These are phyloP conservation scores for Vanrija humicola DNA, from an alignment of 1,284 basidiomycete species.

Conservation along the genomic window DNA sequence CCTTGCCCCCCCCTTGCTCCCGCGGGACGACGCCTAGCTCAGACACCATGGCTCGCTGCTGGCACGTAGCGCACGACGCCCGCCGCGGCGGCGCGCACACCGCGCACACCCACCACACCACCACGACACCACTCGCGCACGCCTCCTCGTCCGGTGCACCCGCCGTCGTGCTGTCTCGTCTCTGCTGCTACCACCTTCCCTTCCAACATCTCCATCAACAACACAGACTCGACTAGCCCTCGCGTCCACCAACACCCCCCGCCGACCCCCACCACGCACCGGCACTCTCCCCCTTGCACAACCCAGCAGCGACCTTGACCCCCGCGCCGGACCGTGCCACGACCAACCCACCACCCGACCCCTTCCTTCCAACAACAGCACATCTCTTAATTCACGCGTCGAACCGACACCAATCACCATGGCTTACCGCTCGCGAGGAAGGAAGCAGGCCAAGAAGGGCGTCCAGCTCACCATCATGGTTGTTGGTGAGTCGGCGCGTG, in stretches of 20 bases:
- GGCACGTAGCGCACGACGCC: too few relatives aligned
- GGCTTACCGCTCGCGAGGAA: conserved; percentile 66
- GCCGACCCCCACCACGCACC: neutral
- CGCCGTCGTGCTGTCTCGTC: neutral
- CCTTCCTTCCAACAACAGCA: neutral
- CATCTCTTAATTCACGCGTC: neutral
- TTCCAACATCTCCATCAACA: neutral
- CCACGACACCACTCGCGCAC: neutral
- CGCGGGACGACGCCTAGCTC: too few relatives aligned
- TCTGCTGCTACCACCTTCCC: neutral
- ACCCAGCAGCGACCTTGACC: neutral
- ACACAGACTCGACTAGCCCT: neutral
- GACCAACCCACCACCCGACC: neutral
- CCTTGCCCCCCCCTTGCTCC: too few relatives aligned
- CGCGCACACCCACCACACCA: neutral
- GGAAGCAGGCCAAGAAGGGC: conserved; percentile 94
- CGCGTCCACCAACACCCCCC: neutral
- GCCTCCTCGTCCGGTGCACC: neutral
- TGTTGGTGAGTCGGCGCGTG: conserved; percentile 60
- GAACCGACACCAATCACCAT: conserved; percentile 17
- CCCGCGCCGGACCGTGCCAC: conserved; percentile 7
- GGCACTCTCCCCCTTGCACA: neutral
- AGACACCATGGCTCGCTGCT: neutral
- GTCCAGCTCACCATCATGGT: conserved; percentile 95
- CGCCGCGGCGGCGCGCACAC: too few relatives aligned